Evolutionary conservation across 2,329 filamentous ascomycete species (phyloP).

Genomic region (Penicillium fuscoglaucum): DNA sequence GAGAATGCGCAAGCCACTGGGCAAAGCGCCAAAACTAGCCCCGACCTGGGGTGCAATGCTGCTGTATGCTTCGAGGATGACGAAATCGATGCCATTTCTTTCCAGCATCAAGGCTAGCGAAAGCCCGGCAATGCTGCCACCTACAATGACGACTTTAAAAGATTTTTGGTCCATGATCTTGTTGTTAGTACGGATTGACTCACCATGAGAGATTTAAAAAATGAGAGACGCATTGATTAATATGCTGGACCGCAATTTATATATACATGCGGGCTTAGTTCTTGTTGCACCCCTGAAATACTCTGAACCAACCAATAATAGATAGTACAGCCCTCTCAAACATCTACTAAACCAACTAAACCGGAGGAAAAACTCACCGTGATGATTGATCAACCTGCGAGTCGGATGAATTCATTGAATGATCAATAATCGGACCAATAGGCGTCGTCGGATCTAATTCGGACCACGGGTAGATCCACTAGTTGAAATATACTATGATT

Average conservation of each 20-base stretch:
- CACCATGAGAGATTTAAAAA: neutral
- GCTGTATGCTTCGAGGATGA: constrained; percentile 45
- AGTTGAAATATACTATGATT: neutral
- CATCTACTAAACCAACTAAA: neutral
- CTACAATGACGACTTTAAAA: constrained; percentile 47
- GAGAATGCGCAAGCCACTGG: constrained; percentile 49
- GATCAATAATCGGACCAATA: constrained; percentile 9
- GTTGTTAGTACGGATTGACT: neutral
- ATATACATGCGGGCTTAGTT: neutral
- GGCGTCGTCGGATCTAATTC: neutral
- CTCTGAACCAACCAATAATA: neutral
- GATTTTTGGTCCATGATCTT: constrained; percentile 6
- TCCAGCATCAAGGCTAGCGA: constrained; percentile 50
- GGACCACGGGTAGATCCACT: neutral
- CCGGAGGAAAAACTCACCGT: neutral
- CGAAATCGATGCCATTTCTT: constrained; percentile 47
- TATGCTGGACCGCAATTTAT: neutral
- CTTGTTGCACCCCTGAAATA: neutral
- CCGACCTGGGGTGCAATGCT: constrained; percentile 50
- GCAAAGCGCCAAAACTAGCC: constrained; percentile 49
- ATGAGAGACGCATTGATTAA: neutral
- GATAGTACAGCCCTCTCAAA: neutral
- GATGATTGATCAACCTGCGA: neutral
- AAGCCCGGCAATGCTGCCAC: constrained; percentile 51
- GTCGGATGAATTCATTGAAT: neutral